Conservation (phyloP, 169 alveolate species). For the Cryptosporidium canis region DNA sequence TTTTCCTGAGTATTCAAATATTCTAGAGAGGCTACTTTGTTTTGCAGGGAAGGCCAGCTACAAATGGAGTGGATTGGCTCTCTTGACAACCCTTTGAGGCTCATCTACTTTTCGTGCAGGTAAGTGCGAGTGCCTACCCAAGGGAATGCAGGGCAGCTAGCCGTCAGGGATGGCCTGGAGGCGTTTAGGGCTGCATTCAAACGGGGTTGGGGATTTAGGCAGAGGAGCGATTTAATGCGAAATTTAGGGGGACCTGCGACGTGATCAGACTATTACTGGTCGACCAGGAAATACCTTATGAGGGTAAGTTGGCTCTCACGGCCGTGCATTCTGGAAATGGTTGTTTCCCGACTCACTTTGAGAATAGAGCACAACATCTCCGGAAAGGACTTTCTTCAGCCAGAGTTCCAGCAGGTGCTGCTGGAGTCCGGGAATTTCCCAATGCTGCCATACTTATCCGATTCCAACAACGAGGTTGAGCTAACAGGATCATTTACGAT, state of each 20-base stretch:
- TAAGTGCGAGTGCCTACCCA: background rate
- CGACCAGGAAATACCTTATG: conserved; percentile 61
- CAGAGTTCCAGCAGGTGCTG: conserved; percentile 50
- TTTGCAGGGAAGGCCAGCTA: background rate
- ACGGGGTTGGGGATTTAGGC: background rate
- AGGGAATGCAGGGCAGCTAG: background rate
- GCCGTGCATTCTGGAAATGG: too few species aligned
- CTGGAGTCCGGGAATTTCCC: conserved; percentile 62
- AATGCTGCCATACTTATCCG: conserved; percentile 67
- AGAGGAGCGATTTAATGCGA: background rate
- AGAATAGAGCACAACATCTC: conserved; percentile 49
- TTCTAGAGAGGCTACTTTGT: background rate
- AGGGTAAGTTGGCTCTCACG: conserved; percentile 26
- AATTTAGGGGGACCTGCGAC: conserved; percentile 61
- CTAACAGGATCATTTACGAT: conserved; percentile 68
- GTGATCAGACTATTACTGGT: conserved; percentile 36
- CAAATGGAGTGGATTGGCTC: conserved; percentile 23
- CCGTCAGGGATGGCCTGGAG: too few species aligned
- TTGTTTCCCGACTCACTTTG: too few species aligned
- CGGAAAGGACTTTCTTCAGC: conserved; percentile 59
- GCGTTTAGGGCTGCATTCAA: too few species aligned
- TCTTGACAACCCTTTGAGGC: conserved; percentile 33
- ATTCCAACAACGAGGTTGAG: conserved; percentile 49
- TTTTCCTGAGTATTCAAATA: background rate
- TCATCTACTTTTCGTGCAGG: conserved; percentile 66